Conservation (phyloP, 2,329 filamentous ascomycete genomes). For the Helminthosporium solani region DNA sequence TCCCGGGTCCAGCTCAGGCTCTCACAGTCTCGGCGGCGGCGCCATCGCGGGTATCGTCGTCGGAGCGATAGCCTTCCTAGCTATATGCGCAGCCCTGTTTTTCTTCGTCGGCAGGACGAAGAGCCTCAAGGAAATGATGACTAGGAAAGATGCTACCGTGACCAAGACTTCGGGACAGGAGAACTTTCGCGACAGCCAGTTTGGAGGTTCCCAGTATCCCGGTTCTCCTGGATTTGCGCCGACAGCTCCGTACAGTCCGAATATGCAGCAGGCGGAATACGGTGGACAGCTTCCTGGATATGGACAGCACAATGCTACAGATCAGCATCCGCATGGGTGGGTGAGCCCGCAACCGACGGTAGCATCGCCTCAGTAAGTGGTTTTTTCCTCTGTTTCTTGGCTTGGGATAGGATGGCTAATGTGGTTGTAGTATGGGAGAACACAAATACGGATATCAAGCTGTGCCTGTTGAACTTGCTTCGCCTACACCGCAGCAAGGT, state of each 20-base stretch:
- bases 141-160: slow-evolving; percentile 16
- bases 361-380: slow-evolving; percentile 26
- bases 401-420: slow-evolving; percentile 8
- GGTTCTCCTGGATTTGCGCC: slow-evolving; percentile 4
- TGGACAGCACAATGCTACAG: slow-evolving; percentile 25
- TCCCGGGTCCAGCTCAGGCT: slow-evolving; percentile 1
- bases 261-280: slow-evolving; percentile 14
- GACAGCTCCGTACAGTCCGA: slow-evolving; percentile 5
- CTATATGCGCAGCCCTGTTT: slow-evolving; percentile 59
- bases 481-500: slow-evolving; percentile 19
- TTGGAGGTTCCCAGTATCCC: slow-evolving; percentile 1
- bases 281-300: slow-evolving; percentile 21
- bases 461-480: slow-evolving; percentile 22
- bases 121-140: slow-evolving; percentile 30
- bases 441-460: slow-evolving; percentile 18
- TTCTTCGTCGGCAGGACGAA: slow-evolving; percentile 61
- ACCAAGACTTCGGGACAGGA: slow-evolving; percentile 2
- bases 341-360: slow-evolving; percentile 10
- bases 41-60: slow-evolving; percentile 58
- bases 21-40: slow-evolving; percentile 36
- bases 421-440: slow-evolving; percentile 20
- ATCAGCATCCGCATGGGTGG: slow-evolving; percentile 26
- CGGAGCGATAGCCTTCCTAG: slow-evolving; percentile 62
- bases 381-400: background rate
- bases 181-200: background rate